Evolutionary conservation across 1,284 basidiomycete genomes (phyloP).

Genomic region (Boletus putidus): DNA sequence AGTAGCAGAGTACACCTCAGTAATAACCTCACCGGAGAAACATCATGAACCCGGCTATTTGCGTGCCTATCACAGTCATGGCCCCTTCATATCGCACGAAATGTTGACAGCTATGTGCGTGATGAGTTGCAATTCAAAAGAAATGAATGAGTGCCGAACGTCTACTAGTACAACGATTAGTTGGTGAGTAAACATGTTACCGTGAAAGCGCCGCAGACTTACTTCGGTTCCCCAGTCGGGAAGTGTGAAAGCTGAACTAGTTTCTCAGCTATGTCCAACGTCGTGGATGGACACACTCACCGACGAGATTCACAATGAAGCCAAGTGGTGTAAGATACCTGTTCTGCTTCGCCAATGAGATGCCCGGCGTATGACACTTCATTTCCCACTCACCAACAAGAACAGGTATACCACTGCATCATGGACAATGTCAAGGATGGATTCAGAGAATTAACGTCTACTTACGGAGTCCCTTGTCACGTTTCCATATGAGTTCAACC

Average conservation of each 20-base stretch:
- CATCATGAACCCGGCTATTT: constrained; percentile 48
- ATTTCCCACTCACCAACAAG: constrained; percentile 37
- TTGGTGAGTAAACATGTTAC: neutral
- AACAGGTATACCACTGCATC: constrained; percentile 41
- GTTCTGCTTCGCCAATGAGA: constrained; percentile 32
- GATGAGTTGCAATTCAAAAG: constrained; percentile 1
- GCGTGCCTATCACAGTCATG: constrained; percentile 47
- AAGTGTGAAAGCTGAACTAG: constrained; percentile 40
- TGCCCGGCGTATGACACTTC: neutral
- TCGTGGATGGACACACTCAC: constrained; percentile 22
- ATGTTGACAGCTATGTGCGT: constrained; percentile 18
- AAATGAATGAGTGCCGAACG: constrained; percentile 7
- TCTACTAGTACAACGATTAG: constrained; percentile 11
- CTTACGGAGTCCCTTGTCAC: constrained; percentile 39
- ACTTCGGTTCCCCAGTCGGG: constrained; percentile 39
- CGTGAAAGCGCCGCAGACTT: constrained; percentile 16
- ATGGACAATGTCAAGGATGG: neutral
- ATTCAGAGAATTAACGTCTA: neutral
- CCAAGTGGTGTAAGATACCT: constrained; percentile 48
- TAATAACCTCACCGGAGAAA: constrained; percentile 41
- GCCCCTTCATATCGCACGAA: constrained; percentile 44
- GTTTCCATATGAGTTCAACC: constrained; percentile 44
- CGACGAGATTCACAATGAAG: constrained; percentile 46
- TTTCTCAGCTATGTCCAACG: neutral
- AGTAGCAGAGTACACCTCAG: neutral